phyloP scores from a whole-genome alignment of 805 yeast genomes.

The Diddensiella caesifluorescens region DNA sequence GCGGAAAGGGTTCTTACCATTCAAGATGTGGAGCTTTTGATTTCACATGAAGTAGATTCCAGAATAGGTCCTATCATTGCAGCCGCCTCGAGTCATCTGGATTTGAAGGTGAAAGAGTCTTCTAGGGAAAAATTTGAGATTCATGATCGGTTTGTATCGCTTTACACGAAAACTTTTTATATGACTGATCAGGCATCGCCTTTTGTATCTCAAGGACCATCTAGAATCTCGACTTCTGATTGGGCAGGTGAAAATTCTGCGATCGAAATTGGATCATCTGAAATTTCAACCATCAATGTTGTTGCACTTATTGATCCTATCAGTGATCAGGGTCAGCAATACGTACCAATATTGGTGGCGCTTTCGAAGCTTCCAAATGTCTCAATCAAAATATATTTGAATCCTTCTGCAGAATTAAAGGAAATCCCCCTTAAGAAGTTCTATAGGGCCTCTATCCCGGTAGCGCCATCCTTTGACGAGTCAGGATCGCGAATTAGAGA shows the following conservation, averaged over 20 bases:
- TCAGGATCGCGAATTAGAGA: slow-evolving; percentile 28
- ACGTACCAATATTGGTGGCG: slow-evolving; percentile 41
- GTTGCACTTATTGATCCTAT: slow-evolving; percentile 66
- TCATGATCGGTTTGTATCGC: slow-evolving; percentile 18
- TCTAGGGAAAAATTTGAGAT: slow-evolving; percentile 8
- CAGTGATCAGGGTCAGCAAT: slow-evolving; percentile 60
- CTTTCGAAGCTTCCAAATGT: slow-evolving; percentile 45
- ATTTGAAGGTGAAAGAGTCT: slow-evolving; percentile 11
- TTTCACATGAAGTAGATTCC: slow-evolving; percentile 19
- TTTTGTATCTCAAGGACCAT: slow-evolving; percentile 16
- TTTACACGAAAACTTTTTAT: slow-evolving; percentile 18
- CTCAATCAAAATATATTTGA: slow-evolving; percentile 48
- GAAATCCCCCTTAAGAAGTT: slow-evolving; percentile 52
- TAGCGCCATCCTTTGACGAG: slow-evolving; percentile 29
- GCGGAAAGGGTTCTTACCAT: slow-evolving; percentile 2
- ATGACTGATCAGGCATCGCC: slow-evolving; percentile 8
- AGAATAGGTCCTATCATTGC: slow-evolving; percentile 16
- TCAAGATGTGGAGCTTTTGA: slow-evolving; percentile 21
- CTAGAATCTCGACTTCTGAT: slow-evolving; percentile 22
- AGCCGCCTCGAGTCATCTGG: slow-evolving; percentile 5
- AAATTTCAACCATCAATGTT: slow-evolving; percentile 45
- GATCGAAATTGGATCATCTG: slow-evolving; percentile 39
- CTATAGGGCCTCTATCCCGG: slow-evolving; percentile 45
- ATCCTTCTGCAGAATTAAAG: slow-evolving; percentile 44
- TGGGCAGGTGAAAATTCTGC: slow-evolving; percentile 30